Evolutionary conservation across 805 yeast genomes (phyloP).

Genomic region (Saccharomycopsis sp.): DNA sequence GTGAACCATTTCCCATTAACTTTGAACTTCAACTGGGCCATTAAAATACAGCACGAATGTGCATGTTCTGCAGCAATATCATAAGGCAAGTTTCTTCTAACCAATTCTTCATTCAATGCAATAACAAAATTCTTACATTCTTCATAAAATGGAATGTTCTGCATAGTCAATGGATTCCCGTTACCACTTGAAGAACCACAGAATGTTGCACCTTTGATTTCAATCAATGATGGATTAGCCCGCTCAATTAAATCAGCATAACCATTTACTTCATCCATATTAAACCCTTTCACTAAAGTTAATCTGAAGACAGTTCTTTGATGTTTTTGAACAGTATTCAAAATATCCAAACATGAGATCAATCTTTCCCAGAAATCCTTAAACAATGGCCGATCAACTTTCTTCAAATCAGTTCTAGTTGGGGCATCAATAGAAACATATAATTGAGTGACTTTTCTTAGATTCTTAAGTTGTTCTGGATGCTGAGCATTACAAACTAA

Average conservation of each 20-base stretch:
- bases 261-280: slow-evolving; percentile 70
- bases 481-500: slow-evolving; percentile 95
- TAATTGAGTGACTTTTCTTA: slow-evolving; percentile 78
- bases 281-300: slow-evolving; percentile 88
- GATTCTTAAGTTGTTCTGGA: slow-evolving; percentile 67
- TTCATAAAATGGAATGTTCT: slow-evolving; percentile 89
- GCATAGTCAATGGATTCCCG: slow-evolving; percentile 90
- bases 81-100: slow-evolving; percentile 60
- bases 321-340: slow-evolving; percentile 62
- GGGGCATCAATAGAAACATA: slow-evolving; percentile 94
- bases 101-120: slow-evolving; percentile 52
- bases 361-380: slow-evolving; percentile 92
- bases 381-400: slow-evolving; percentile 82
- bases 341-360: slow-evolving; percentile 69
- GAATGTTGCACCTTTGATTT: slow-evolving; percentile 91
- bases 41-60: slow-evolving; percentile 84
- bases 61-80: slow-evolving; percentile 94
- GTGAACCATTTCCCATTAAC: slow-evolving; percentile 77
- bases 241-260: slow-evolving; percentile 82
- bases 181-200: slow-evolving; percentile 83
- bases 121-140: slow-evolving; percentile 77
- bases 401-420: slow-evolving; percentile 70
- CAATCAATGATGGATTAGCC: slow-evolving; percentile 82
- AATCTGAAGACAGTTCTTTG: slow-evolving; percentile 89
- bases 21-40: slow-evolving; percentile 69